These are phyloP conservation scores for Nidula niveotomentosa DNA, from an alignment of 1,284 basidiomycete species.

Conservation along the genomic window DNA sequence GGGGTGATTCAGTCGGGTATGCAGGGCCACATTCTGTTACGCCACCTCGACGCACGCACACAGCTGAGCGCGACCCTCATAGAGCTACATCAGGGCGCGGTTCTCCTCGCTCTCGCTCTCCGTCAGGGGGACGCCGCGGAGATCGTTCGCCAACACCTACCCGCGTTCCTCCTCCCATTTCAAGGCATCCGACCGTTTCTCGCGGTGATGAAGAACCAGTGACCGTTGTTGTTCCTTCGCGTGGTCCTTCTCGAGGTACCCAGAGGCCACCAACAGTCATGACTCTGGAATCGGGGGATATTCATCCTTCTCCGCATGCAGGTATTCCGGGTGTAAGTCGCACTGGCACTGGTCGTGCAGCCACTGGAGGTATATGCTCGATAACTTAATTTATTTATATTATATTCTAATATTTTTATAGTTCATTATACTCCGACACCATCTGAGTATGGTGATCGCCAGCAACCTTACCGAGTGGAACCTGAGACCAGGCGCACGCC, in stretches of 20 bases:
- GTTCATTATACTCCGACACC: slow-evolving; percentile 12
- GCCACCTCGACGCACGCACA: too few relatives aligned
- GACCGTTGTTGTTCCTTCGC: slow-evolving; percentile 7
- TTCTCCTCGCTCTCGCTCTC: neutral
- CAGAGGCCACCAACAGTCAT: slow-evolving; percentile 17
- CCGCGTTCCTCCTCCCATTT: slow-evolving; percentile 5
- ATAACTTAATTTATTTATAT: neutral
- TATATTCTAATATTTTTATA: slow-evolving; percentile 1
- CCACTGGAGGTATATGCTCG: slow-evolving; percentile 14
- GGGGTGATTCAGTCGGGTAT: too few relatives aligned
- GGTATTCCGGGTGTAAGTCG: slow-evolving; percentile 9
- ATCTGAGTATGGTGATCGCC: slow-evolving; percentile 11
- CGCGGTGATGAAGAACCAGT: slow-evolving; percentile 1
- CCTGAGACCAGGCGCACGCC: neutral
- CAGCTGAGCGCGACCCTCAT: too few relatives aligned
- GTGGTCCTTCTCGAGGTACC: neutral
- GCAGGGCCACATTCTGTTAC: too few relatives aligned
- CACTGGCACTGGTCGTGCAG: slow-evolving; percentile 13
- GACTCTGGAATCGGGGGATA: slow-evolving; percentile 10
- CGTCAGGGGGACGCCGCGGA: neutral
- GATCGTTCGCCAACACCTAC: slow-evolving; percentile 3
- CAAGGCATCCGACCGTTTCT: neutral
- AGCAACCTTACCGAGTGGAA: neutral
- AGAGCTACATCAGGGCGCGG: too few relatives aligned
- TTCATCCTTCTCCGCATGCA: slow-evolving; percentile 3